phyloP scores from a whole-genome alignment of 1,139 yeast genomes.

The Geotrichum aggregatum region DNA sequence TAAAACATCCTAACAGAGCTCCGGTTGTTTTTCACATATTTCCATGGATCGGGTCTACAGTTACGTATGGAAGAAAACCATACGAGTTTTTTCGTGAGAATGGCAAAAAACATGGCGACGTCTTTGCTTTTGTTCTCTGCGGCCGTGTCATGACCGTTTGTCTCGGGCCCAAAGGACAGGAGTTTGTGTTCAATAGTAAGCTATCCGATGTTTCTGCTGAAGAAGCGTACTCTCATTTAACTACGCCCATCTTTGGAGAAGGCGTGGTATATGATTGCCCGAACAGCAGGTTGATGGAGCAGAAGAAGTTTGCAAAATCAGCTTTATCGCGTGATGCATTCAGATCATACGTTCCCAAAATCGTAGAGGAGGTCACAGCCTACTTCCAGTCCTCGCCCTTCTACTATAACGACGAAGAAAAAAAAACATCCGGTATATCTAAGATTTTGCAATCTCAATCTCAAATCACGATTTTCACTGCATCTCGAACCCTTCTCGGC shows the following conservation, averaged over 20 bases:
- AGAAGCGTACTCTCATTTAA: conserved; percentile 89
- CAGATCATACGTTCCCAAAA: conserved; percentile 79
- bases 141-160: conserved; percentile 95
- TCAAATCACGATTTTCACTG: conserved; percentile 93
- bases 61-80: conserved; percentile 85
- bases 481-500: conserved; percentile 86
- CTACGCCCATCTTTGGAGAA: conserved; percentile 95
- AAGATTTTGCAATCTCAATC: conserved; percentile 85
- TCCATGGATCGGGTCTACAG: conserved; percentile 95
- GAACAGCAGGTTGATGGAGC: conserved; percentile 91
- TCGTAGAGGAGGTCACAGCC: conserved; percentile 66
- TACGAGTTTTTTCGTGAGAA: conserved; percentile 80
- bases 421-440: conserved; percentile 48
- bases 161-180: conserved; percentile 96
- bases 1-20: conserved; percentile 55
- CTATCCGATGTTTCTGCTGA: conserved; percentile 90
- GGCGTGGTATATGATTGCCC: conserved; percentile 98
- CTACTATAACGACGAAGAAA: conserved; percentile 38
- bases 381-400: conserved; percentile 54
- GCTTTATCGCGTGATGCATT: conserved; percentile 86
- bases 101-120: conserved; percentile 82
- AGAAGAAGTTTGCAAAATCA: conserved; percentile 90
- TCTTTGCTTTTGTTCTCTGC: conserved; percentile 79
- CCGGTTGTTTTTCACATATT: conserved; percentile 90
- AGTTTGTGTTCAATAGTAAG: conserved; percentile 88